Conservation (phyloP, 2,329 filamentous ascomycete genomes). For the Diaporthe vexans region DNA sequence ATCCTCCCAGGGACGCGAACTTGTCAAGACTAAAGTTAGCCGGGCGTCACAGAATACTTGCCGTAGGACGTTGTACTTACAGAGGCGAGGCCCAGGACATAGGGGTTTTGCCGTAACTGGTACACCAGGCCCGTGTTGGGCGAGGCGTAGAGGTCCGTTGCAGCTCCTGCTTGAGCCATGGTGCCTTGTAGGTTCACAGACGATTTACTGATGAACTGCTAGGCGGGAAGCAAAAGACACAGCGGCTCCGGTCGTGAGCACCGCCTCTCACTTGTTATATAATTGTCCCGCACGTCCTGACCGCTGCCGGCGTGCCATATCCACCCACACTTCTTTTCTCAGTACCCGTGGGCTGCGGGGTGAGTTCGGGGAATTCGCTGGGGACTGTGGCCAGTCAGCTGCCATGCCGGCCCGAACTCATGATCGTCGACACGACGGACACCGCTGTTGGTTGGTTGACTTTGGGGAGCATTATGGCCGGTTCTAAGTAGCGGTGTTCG, state of each 20-base stretch:
- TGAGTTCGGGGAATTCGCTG: constrained; percentile 18
- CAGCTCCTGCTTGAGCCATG: constrained; percentile 19
- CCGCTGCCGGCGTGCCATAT: constrained; percentile 12
- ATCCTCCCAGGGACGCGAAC: constrained; percentile 55
- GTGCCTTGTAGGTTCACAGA: not conserved
- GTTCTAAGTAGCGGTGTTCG: constrained; percentile 33
- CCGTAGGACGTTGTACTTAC: constrained; percentile 46
- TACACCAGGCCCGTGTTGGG: constrained; percentile 47
- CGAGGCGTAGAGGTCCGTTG: constrained; percentile 15
- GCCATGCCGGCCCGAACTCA: constrained; percentile 14
- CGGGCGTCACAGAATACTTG: not conserved
- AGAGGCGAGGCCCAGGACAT: constrained; percentile 59
- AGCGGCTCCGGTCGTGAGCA: not conserved
- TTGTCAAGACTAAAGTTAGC: constrained; percentile 29
- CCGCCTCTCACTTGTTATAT: constrained; percentile 6
- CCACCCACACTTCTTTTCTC: constrained; percentile 17
- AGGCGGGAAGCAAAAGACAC: not conserved
- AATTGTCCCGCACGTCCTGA: not conserved
- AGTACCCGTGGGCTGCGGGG: constrained; percentile 14
- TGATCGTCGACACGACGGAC: constrained; percentile 26
- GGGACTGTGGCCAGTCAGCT: constrained; percentile 26
- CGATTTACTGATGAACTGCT: not conserved
- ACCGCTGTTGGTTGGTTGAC: constrained; percentile 23
- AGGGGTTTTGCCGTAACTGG: constrained; percentile 56
- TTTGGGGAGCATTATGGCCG: constrained; percentile 1